Percentiles rank a stretch among this genome's conserved stretches.
Evolutionary conservation across 768 basidiomycete genomes (phyloP).

Genomic region (Crepidotus variabilis): DNA sequence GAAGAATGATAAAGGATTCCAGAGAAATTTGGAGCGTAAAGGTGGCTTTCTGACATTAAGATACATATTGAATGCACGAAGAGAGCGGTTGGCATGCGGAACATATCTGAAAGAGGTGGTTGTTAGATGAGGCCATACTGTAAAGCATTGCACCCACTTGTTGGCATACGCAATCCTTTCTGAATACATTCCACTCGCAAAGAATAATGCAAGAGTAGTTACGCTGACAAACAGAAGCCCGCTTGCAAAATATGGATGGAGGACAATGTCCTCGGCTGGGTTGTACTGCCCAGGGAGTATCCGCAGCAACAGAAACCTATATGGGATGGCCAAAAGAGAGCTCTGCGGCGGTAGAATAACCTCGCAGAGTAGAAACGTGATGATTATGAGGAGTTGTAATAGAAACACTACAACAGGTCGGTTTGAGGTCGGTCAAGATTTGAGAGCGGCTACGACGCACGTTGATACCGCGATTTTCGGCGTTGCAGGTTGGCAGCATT

Average conservation of each 20-base stretch:
- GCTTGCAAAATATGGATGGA: constrained; percentile 74
- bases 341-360: constrained; percentile 63
- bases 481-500: constrained; percentile 80
- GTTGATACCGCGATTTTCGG: constrained; percentile 78
- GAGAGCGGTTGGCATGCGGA: constrained; percentile 88
- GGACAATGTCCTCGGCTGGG: constrained; percentile 34
- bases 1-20: constrained; percentile 58
- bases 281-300: constrained; percentile 50
- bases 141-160: constrained; percentile 50
- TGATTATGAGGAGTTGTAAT: constrained; percentile 59
- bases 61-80: constrained; percentile 95
- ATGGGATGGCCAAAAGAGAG: constrained; percentile 63
- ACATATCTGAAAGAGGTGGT: constrained; percentile 67
- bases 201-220: constrained; percentile 90
- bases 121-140: neutral
- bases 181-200: constrained; percentile 92
- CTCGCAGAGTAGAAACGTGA: constrained; percentile 71
- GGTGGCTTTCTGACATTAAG: constrained; percentile 88
- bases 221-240: constrained; percentile 84
- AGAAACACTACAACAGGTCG: constrained; percentile 61
- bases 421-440: constrained; percentile 13
- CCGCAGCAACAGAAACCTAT: constrained; percentile 44
- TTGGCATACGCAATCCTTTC: constrained; percentile 97
- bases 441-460: constrained; percentile 39
- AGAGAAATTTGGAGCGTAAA: constrained; percentile 52